A percentile compares a stretch with the other conserved stretches of the same genome.
phyloP scores from a whole-genome alignment of 106 monocot genomes.

The Dioscorea zingiberensis region DNA sequence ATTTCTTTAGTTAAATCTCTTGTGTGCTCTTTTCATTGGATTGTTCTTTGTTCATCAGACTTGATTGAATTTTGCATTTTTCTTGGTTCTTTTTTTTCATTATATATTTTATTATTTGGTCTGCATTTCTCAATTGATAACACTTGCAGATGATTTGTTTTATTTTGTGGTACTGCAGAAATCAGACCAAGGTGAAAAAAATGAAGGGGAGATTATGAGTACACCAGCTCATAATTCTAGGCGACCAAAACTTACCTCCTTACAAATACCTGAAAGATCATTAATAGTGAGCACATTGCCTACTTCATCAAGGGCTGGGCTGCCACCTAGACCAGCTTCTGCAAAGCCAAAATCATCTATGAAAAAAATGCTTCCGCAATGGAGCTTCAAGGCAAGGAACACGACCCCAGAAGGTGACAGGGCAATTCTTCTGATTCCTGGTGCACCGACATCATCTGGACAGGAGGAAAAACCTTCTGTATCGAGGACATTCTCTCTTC shows the following conservation, averaged over 20 bases:
- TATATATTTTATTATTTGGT: neutral
- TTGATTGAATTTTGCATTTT: neutral
- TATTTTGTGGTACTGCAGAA: slow-evolving; percentile 19
- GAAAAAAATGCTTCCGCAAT: slow-evolving; percentile 43
- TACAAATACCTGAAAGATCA: slow-evolving; percentile 65
- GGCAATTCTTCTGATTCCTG: slow-evolving; percentile 43
- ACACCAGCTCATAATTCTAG: slow-evolving; percentile 20
- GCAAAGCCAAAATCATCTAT: slow-evolving; percentile 54
- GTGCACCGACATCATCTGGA: slow-evolving; percentile 38
- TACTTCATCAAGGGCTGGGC: slow-evolving; percentile 52
- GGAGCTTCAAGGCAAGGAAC: slow-evolving; percentile 52
- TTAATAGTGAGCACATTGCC: slow-evolving; percentile 41
- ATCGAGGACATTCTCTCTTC: slow-evolving; percentile 52
- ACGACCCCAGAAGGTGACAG: slow-evolving; percentile 48
- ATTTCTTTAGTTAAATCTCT: no score
- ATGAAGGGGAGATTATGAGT: slow-evolving; percentile 12
- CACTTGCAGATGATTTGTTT: neutral
- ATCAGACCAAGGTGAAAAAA: slow-evolving; percentile 16
- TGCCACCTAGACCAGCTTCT: slow-evolving; percentile 79
- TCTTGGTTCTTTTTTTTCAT: neutral
- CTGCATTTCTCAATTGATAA: no score
- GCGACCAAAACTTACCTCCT: slow-evolving; percentile 51
- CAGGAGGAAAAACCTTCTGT: slow-evolving; percentile 45
- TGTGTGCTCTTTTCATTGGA: no score
- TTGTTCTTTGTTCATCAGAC: neutral